Conservation (phyloP, 139 green algal species). For the Zygnema cylindricum region DNA sequence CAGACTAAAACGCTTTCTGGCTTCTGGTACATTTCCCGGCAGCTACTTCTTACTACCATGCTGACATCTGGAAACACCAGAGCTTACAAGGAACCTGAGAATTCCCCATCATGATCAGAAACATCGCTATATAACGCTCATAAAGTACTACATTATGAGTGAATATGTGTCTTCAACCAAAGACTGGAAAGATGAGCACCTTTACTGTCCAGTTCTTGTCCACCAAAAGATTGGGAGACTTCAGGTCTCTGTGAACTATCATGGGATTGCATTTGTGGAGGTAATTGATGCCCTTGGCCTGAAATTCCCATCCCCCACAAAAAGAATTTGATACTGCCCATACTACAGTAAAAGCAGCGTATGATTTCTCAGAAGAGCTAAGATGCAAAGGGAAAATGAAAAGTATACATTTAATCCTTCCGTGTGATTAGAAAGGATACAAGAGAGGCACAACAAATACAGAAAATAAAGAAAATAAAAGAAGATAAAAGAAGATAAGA, state of each 20-base stretch:
- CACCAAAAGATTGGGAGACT: constrained; percentile 76
- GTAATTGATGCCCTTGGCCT: constrained; percentile 70
- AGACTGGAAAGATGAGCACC: constrained; percentile 62
- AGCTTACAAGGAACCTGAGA: not conserved
- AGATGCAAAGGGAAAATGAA: too few species aligned
- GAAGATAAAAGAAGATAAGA: not conserved
- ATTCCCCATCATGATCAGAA: not conserved
- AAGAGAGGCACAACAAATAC: not conserved
- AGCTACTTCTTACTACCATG: too few species aligned
- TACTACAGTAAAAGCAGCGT: not conserved
- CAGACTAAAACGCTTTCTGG: too few species aligned
- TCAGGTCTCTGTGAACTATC: constrained; percentile 88
- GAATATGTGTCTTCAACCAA: constrained; percentile 67
- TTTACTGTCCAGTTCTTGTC: constrained; percentile 90
- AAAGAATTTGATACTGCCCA: not conserved
- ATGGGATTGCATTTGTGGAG: constrained; percentile 81
- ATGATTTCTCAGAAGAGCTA: too few species aligned
- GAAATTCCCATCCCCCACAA: constrained; percentile 41
- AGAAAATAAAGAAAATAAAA: not conserved
- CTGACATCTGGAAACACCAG: too few species aligned
- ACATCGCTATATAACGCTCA: not conserved
- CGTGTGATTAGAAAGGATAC: not conserved
- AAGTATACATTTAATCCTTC: too few species aligned
- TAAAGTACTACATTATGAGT: not conserved
- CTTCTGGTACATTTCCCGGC: too few species aligned